phyloP scores from a whole-genome alignment of 345 rosid species.

The Corchorus olitorius region DNA sequence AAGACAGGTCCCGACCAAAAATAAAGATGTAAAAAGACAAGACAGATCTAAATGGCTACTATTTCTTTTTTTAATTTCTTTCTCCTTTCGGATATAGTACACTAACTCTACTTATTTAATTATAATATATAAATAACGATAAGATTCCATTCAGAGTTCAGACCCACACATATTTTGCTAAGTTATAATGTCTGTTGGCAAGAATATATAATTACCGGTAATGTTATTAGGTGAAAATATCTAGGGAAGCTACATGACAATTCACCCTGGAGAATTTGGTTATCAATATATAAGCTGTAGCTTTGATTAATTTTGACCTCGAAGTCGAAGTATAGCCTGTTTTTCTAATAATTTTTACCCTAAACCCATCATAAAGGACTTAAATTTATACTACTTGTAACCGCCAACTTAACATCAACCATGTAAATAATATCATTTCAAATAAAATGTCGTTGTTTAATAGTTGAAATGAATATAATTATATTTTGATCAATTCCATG shows the following conservation, averaged over 20 bases:
- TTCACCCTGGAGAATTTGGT: neutral
- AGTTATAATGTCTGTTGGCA: neutral
- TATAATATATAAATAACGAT: too few relatives aligned
- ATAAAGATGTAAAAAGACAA: neutral
- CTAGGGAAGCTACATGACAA: neutral
- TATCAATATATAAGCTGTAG: neutral
- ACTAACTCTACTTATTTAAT: neutral
- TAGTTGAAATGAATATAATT: neutral
- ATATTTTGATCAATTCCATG: neutral
- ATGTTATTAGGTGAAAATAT: neutral
- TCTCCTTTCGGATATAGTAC: neutral
- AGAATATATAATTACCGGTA: neutral
- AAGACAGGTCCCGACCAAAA: too few relatives aligned
- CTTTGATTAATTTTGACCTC: neutral
- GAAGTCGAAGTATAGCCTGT: neutral
- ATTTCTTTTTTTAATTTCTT: neutral
- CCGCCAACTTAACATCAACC: too few relatives aligned
- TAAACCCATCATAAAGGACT: too few relatives aligned
- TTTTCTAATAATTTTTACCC: neutral
- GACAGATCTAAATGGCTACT: neutral
- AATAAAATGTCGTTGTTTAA: neutral
- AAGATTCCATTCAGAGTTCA: conserved; percentile 7
- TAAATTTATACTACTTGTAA: too few relatives aligned
- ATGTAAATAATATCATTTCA: neutral
- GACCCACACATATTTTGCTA: neutral